phyloP scores from a whole-genome alignment of 1,284 basidiomycete genomes.

The Ustilago shanxiensis region DNA sequence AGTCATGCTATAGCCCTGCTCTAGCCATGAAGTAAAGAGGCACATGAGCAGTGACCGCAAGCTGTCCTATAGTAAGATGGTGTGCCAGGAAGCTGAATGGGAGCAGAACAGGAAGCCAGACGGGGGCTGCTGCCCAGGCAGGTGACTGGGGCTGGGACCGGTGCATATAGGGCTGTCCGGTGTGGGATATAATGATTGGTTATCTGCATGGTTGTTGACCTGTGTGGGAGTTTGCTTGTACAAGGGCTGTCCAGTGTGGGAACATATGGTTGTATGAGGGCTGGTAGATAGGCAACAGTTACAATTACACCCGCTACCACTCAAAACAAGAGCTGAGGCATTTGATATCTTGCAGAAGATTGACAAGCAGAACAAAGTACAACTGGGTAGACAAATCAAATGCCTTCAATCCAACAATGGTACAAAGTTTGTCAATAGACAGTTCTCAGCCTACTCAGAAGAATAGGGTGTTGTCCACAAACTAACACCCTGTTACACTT shows the following conservation, averaged over 20 bases:
- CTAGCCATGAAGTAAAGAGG: background rate
- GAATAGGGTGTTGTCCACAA: too few relatives aligned
- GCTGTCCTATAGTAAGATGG: background rate
- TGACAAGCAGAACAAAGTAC: too few relatives aligned
- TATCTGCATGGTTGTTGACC: background rate
- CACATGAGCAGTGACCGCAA: background rate
- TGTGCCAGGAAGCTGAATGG: background rate
- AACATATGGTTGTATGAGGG: background rate
- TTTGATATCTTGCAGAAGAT: too few relatives aligned
- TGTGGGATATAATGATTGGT: background rate
- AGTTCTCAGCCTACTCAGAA: too few relatives aligned
- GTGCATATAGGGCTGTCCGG: background rate
- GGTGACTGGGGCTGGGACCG: background rate
- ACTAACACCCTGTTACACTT: too few relatives aligned
- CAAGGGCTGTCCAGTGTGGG: background rate
- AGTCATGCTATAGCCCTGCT: background rate
- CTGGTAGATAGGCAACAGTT: too few relatives aligned
- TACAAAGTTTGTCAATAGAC: too few relatives aligned
- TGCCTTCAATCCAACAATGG: too few relatives aligned
- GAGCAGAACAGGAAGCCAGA: background rate
- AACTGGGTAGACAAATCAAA: too few relatives aligned
- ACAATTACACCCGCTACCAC: too few relatives aligned
- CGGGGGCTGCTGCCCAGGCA: background rate
- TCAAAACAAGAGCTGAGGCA: too few relatives aligned
- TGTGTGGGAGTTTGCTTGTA: background rate